Base-by-base conservation (phyloP, 2,329 filamentous ascomycete genomes). In the Trichoderma koningiopsis region DNA sequence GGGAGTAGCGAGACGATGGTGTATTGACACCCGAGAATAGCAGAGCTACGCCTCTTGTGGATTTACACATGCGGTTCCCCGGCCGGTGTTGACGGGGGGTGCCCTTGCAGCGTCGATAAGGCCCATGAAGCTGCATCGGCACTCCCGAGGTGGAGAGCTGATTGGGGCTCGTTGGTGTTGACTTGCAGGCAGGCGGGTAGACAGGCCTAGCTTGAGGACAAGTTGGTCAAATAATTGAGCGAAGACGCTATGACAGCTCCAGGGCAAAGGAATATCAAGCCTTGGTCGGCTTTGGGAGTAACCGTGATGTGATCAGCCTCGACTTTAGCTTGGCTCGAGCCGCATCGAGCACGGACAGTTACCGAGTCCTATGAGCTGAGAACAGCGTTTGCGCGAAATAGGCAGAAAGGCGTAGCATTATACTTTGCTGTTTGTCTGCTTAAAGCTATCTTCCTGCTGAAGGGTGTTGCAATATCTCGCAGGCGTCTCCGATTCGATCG, bases 131-230 rank as follows among this genome's bases (percentile, higher is more conserved):
- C 64, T 67, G 47, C 67, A 63, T 69, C 67, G 67, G 67, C 67
- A 64, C 67, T 64, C 67, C 67, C 67, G 67, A 62, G 60, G 58
- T 62, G 67, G 60, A 69, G 67, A 62, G 64, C 64, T 27, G 40
- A 22, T 35, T 59, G 59, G 59, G 64, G n/a, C 40, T n/a, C n/a
- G 40, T 33, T 37, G 60, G 43, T 33, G 59, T 58, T 69, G 67
- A 69, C 67, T 69, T 69, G 67, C 67, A 69, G 67, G 43, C 37
- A 69, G 24, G 35, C 67, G 64, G 67, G 43, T 29, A 69, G 31
- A 27, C 24, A 31, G 66, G 66, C 37, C 19, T 58, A 68, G 35
- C 66, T n/a, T 43, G 40, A 43, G 40, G 40, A 43, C 40, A 43
- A 43, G 40, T 43, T 8, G 40, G 19, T 19, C 27, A 47, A 37